phyloP scores from a whole-genome alignment of 2,329 filamentous ascomycete species.

The Intubia oerlemansii region DNA sequence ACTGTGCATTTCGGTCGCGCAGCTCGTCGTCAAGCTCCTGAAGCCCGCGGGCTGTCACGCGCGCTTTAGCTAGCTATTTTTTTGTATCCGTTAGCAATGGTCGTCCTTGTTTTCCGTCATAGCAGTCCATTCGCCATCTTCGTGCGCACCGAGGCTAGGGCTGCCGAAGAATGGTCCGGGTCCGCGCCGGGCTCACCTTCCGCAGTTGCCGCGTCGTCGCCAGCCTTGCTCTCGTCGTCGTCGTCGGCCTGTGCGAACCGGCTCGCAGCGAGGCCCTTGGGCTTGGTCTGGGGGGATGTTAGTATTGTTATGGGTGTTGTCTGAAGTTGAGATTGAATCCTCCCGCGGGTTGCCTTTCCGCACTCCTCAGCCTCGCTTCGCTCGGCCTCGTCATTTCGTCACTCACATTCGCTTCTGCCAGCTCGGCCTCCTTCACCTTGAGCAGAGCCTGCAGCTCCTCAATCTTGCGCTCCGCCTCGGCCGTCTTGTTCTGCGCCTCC shows the following conservation, averaged over 20 bases:
- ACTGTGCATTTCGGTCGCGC: conserved; percentile 11
- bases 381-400: conserved; percentile 6
- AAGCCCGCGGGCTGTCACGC: conserved; percentile 11
- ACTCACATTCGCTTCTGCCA: conserved; percentile 37
- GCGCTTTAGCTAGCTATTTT: conserved; percentile 14
- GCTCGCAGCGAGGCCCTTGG: conserved; percentile 32
- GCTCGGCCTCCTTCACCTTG: conserved; percentile 41
- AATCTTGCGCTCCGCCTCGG: conserved; percentile 31
- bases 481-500: conserved; percentile 24
- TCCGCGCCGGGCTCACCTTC: conserved; percentile 36
- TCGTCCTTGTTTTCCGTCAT: no score
- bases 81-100: not conserved
- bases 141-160: conserved; percentile 43
- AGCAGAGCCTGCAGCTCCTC: conserved; percentile 31
- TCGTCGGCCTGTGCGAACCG: conserved; percentile 23
- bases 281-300: conserved; percentile 3
- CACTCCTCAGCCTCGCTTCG: not conserved
- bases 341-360: not conserved
- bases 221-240: conserved; percentile 10
- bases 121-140: not conserved
- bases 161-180: conserved; percentile 38
- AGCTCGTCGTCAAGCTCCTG: conserved; percentile 12
- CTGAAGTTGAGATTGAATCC: not conserved
- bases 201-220: conserved; percentile 15
- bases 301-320: not conserved